phyloP scores from a whole-genome alignment of 2,329 filamentous ascomycete genomes.

The Aspergillus thermomutatus region DNA sequence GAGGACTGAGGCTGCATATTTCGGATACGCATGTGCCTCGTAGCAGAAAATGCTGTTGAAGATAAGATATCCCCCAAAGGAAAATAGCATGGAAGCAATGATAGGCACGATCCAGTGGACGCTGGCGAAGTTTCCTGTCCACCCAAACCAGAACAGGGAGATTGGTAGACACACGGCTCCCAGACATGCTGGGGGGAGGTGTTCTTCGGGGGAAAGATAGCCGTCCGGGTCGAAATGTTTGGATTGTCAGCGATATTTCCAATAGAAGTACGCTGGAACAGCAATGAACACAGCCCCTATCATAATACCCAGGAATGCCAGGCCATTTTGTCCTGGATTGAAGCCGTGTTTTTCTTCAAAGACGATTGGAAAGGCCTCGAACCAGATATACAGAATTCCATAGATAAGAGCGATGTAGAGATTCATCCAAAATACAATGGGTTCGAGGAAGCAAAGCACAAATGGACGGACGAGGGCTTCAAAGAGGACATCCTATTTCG shows the following conservation, averaged over 20 bases:
- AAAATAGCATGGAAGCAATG: constrained; percentile 19
- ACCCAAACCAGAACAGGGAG: constrained; percentile 36
- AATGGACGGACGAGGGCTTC: constrained; percentile 44
- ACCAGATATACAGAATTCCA: constrained; percentile 24
- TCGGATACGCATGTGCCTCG: constrained; percentile 32
- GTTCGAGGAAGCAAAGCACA: constrained; percentile 22
- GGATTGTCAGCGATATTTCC: too few relatives aligned
- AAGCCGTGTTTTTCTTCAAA: constrained; percentile 26
- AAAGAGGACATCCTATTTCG: constrained; percentile 33
- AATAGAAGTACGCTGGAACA: constrained; percentile 13
- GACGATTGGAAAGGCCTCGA: constrained; percentile 49
- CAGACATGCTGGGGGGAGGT: constrained; percentile 21
- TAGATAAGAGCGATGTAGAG: constrained; percentile 24
- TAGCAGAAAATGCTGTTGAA: constrained; percentile 32
- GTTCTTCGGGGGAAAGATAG: constrained; percentile 25
- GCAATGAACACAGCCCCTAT: constrained; percentile 21
- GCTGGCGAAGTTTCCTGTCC: constrained; percentile 23
- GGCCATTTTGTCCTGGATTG: constrained; percentile 20
- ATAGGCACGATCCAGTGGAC: constrained; percentile 28
- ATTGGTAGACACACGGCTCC: constrained; percentile 29
- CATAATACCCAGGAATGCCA: constrained; percentile 30
- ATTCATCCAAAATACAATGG: constrained; percentile 19
- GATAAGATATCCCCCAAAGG: constrained; percentile 27
- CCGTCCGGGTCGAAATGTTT: constrained; percentile 19
- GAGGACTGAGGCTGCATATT: constrained; percentile 28